Percentiles rank a stretch among this genome's conserved stretches.
These are phyloP conservation scores for Aureobasidium musti DNA, from an alignment of 2,329 filamentous ascomycete genomes.

Conservation along the genomic window DNA sequence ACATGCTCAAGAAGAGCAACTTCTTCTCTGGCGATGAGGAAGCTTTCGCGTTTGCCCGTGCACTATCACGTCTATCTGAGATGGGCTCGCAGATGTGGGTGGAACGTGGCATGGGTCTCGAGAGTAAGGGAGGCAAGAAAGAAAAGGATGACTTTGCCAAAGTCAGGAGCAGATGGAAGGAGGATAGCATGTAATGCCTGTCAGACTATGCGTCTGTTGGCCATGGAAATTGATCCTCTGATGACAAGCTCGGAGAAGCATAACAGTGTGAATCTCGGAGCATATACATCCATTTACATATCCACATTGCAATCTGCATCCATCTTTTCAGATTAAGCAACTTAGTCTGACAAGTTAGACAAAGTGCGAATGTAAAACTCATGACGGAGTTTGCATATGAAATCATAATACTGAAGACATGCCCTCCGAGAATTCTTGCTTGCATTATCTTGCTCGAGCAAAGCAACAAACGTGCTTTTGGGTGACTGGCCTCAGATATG, in stretches of 20 bases:
- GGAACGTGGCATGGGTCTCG: conserved; percentile 69
- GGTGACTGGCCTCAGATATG: conserved; percentile 31
- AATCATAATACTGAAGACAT: neutral
- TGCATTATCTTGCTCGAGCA: neutral
- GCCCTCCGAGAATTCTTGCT: neutral
- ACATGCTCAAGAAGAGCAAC: conserved; percentile 78
- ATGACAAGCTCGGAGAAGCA: neutral
- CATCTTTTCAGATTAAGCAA: too few relatives aligned
- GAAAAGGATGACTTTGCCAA: conserved; percentile 67
- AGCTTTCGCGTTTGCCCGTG: conserved; percentile 90
- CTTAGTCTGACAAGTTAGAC: neutral
- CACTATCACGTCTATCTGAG: conserved; percentile 78
- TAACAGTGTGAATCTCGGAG: neutral
- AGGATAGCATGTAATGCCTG: conserved; percentile 61
- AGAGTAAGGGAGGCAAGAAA: conserved; percentile 63
- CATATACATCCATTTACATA: neutral
- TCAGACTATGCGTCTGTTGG: neutral
- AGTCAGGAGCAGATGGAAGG: conserved; percentile 67
- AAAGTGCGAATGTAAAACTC: neutral
- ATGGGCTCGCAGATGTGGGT: conserved; percentile 98
- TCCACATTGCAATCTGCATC: neutral
- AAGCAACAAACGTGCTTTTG: conserved; percentile 3
- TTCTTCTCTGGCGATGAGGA: conserved; percentile 96
- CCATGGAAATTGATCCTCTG: neutral
- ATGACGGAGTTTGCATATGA: neutral